Percentiles rank a stretch among this genome's conserved stretches.
phyloP scores from a whole-genome alignment of 768 basidiomycete genomes.

The Hericium coralloides region DNA sequence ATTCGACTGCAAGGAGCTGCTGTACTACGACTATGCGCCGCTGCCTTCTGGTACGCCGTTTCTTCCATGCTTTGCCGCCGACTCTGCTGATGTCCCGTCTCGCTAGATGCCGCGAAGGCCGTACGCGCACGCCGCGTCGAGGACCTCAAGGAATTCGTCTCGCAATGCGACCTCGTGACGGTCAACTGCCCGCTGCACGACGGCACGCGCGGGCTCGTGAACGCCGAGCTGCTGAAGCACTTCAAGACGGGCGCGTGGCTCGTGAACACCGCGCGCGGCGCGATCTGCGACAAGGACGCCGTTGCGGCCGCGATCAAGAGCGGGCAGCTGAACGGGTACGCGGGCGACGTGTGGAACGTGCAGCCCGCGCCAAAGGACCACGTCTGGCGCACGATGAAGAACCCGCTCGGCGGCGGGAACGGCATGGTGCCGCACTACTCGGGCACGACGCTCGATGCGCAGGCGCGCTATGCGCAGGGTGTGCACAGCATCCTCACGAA shows the following conservation, averaged over 20 bases:
- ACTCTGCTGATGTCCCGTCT: conserved; percentile 10
- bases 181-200: conserved; percentile 88
- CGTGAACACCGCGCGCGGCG: conserved; percentile 90
- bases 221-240: conserved; percentile 73
- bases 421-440: conserved; percentile 87
- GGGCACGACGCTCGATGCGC: conserved; percentile 85
- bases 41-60: conserved; percentile 45
- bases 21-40: conserved; percentile 82
- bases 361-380: conserved; percentile 86
- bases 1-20: conserved; percentile 83
- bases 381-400: conserved; percentile 76
- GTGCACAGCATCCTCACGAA: conserved; percentile 63
- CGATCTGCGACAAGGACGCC: conserved; percentile 80
- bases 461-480: conserved; percentile 76
- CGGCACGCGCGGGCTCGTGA: conserved; percentile 70
- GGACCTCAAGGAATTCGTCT: conserved; percentile 44
- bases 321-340: conserved; percentile 57
- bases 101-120: conserved; percentile 51
- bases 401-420: conserved; percentile 77
- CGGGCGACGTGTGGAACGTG: conserved; percentile 73
- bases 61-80: neutral
- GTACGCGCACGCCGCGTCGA: conserved; percentile 69
- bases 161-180: conserved; percentile 71
- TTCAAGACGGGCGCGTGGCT: conserved; percentile 92
- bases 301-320: conserved; percentile 68